Base-by-base conservation (phyloP, 345 rosid genomes). In the Aquilaria yunnanensis region DNA sequence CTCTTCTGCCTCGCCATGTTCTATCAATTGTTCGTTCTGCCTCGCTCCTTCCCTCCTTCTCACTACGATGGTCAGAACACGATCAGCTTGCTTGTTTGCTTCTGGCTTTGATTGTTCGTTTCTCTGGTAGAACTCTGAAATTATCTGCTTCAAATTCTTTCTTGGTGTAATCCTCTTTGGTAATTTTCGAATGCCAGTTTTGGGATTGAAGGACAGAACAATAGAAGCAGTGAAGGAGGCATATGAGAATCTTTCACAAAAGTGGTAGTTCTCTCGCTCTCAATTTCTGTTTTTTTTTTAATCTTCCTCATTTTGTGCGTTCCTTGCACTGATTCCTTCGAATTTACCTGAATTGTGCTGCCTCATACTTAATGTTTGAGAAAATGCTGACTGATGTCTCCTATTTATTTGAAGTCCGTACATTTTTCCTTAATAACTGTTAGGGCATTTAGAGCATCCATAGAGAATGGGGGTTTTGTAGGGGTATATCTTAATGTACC, bases 11-110 rank as follows among this genome's bases (percentile, higher is more conserved):
- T 82, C 57, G 74, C 86, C 51, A 59, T 93, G 69, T 73, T 87
- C 71, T 93, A 81, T 69, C 98, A 93, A 80, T 85, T 89, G 34
- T 63, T 81, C 66, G 76, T 89, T 70, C 82, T 89, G 61, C 98
- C 97, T 57, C 83, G 80, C 59, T 74, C 85, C 49, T 93, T 83
- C 67, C 94, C 97, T 67, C 74, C 75, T 59, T 81, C 94, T 60
- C 90, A 90, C 75, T 90, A 93, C 80, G 90, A 90, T 46, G 88
- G 98, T 93, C 53, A 10, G 65, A 68, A 59, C 9, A 32, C 14
- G 41, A 29, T 51, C 6, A 43, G 51, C 41, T n/a, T 61, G 13
- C 48, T 13, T 12, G 10, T 49, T 6, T 32, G n/a, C 32, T 10
- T 59, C 1, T 54, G 23, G 23, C 23, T 1, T 59, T 12, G 37